A percentile compares a stretch with the other conserved stretches of the same genome.
phyloP scores from a whole-genome alignment of 176 grass and related monocot genomes.

The Phoenix roebelenii region DNA sequence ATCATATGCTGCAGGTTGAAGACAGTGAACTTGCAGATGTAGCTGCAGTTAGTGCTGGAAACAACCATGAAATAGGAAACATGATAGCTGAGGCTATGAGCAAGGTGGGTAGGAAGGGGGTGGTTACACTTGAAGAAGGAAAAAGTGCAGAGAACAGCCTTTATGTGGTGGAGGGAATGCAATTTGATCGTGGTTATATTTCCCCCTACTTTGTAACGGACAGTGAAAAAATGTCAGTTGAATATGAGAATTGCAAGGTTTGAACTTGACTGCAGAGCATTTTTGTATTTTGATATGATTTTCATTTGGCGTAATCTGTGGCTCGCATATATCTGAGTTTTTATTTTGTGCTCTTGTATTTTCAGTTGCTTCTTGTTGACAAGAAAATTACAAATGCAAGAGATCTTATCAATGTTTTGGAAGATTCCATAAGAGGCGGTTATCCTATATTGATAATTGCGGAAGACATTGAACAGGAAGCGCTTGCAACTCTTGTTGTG shows the following conservation, averaged over 20 bases:
- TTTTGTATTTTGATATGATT: neutral
- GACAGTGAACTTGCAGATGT: constrained; percentile 94
- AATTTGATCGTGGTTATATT: constrained; percentile 96
- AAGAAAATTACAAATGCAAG: constrained; percentile 90
- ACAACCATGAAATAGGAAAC: constrained; percentile 86
- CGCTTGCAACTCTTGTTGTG: constrained; percentile 87
- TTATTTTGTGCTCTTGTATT: constrained; percentile 6
- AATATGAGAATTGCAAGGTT: constrained; percentile 99
- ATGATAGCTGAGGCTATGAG: constrained; percentile 98
- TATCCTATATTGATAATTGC: constrained; percentile 83
- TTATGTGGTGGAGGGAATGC: constrained; percentile 97
- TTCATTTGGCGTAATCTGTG: neutral
- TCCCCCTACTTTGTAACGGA: constrained; percentile 96
- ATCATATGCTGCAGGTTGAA: constrained; percentile 50
- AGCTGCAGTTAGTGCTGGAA: constrained; percentile 91
- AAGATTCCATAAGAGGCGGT: constrained; percentile 79
- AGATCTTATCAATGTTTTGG: constrained; percentile 85
- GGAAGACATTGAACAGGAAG: constrained; percentile 97
- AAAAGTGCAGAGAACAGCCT: constrained; percentile 81
- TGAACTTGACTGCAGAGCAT: too few species aligned
- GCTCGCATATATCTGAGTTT: neutral
- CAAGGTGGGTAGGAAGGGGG: constrained; percentile 93
- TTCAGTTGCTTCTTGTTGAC: constrained; percentile 83
- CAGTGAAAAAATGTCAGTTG: constrained; percentile 84
- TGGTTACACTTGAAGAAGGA: constrained; percentile 93